A percentile compares a stretch with the other conserved stretches of the same genome.
Evolutionary conservation across 2,329 filamentous ascomycete genomes (phyloP).

Genomic region (Phyllosticta citribraziliensis): DNA sequence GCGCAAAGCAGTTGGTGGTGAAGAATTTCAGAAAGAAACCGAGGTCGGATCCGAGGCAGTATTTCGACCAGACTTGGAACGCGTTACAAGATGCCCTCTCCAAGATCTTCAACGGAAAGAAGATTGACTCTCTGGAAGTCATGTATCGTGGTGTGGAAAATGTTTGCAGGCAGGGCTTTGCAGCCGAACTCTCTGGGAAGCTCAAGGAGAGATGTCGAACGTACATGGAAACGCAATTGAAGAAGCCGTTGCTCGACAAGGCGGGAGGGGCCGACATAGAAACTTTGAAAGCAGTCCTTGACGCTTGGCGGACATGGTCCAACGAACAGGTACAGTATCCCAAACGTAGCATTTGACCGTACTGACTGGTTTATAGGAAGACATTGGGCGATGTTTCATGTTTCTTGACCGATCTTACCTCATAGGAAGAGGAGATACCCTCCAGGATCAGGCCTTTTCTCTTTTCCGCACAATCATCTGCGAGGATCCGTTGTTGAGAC

Average conservation of each 20-base stretch:
- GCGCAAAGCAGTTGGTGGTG: conserved; percentile 79
- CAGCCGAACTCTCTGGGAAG: conserved; percentile 55
- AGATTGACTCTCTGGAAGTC: conserved; percentile 64
- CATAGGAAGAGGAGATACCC: conserved; percentile 61
- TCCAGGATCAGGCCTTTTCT: conserved; percentile 71
- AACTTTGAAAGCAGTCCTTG: conserved; percentile 50
- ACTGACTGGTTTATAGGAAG: conserved; percentile 41
- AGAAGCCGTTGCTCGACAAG: conserved; percentile 48
- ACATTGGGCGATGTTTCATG: conserved; percentile 81
- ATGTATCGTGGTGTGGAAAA: conserved; percentile 89
- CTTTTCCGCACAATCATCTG: conserved; percentile 61
- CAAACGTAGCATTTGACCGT: conserved; percentile 11
- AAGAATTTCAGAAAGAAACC: conserved; percentile 70
- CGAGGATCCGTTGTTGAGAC: conserved; percentile 41
- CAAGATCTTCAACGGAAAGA: conserved; percentile 60
- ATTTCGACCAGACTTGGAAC: conserved; percentile 65
- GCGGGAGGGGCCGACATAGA: conserved; percentile 51
- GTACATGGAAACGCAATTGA: conserved; percentile 50
- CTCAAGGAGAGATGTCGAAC: conserved; percentile 56
- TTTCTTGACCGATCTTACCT: conserved; percentile 89
- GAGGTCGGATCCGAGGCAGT: conserved; percentile 60
- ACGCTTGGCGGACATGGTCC: conserved; percentile 70
- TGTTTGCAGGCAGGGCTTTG: conserved; percentile 69
- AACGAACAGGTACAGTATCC: conserved; percentile 52
- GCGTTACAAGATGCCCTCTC: conserved; percentile 66